A percentile compares a stretch with the other conserved stretches of the same genome.
Evolutionary conservation across 2,329 filamentous ascomycete species (phyloP).

Genomic region (Cercospora zeina): DNA sequence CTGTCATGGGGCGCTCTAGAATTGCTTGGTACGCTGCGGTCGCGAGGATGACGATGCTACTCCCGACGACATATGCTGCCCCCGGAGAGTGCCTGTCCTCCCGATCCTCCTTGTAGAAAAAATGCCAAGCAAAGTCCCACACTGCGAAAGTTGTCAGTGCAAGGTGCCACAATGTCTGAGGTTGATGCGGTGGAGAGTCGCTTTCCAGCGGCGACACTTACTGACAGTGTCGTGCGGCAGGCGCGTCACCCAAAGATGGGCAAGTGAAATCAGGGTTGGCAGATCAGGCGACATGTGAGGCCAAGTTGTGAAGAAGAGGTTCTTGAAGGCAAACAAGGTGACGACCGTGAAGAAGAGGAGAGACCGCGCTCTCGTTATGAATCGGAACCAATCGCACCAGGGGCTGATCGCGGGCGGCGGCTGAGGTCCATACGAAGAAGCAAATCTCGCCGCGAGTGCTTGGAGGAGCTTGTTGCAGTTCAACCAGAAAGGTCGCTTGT

Average conservation of each 20-base stretch:
- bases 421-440: not conserved
- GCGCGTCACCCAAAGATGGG: not conserved
- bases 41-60: not conserved
- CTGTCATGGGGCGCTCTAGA: not conserved
- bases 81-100: not conserved
- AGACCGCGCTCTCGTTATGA: not conserved
- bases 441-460: not conserved
- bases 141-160: too few species aligned
- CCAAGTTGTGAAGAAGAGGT: not conserved
- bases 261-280: not conserved
- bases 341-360: not conserved
- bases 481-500: not conserved
- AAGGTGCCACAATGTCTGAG: too few species aligned
- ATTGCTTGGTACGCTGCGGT: too few species aligned
- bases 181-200: too few species aligned
- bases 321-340: not conserved
- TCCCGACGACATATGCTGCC: not conserved
- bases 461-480: not conserved
- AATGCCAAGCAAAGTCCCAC: not conserved
- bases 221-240: not conserved
- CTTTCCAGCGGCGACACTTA: too few species aligned
- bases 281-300: not conserved
- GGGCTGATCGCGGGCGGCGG: not conserved
- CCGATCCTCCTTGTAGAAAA: not conserved
- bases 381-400: not conserved